These are phyloP conservation scores for Discostella pseudostelligera DNA, from an alignment of 108 stramenopile genomes.

Conservation along the genomic window DNA sequence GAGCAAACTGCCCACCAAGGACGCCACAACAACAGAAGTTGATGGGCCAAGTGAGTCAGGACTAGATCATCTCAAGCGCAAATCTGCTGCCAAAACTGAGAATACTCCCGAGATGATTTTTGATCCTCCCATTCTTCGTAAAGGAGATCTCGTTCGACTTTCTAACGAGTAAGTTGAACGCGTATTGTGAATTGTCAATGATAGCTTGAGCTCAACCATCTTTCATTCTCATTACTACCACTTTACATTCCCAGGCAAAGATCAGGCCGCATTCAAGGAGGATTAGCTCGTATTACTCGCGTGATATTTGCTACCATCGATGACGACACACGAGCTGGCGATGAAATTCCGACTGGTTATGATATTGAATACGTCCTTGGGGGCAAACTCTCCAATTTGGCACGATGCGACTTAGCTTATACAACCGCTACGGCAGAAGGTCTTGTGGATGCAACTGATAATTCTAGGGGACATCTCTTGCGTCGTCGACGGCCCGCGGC, in stretches of 20 bases:
- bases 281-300: slow-evolving; percentile 26
- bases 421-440: slow-evolving; percentile 68
- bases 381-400: slow-evolving; percentile 50
- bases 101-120: not conserved
- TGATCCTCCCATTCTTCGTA: slow-evolving; percentile 23
- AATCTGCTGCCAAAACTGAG: not conserved
- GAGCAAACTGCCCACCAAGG: too few relatives aligned
- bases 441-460: slow-evolving; percentile 46
- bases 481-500: slow-evolving; percentile 10
- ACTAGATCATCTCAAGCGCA: not conserved
- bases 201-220: too few relatives aligned
- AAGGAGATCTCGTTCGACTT: slow-evolving; percentile 38
- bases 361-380: slow-evolving; percentile 42
- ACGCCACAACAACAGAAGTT: too few relatives aligned
- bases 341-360: slow-evolving; percentile 7
- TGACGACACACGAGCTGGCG: not conserved
- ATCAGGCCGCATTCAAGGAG: slow-evolving; percentile 42
- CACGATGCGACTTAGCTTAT: slow-evolving; percentile 48
- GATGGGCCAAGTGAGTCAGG: not conserved
- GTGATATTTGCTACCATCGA: slow-evolving; percentile 8
- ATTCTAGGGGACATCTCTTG: slow-evolving; percentile 6
- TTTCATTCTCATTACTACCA: not conserved
- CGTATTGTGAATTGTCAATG: not conserved
- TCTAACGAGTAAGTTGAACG: slow-evolving; percentile 28
- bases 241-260: slow-evolving; percentile 6